Evolutionary conservation across 257 asterid genomes (phyloP).

Genomic region (Craterostigma plantagineum): DNA sequence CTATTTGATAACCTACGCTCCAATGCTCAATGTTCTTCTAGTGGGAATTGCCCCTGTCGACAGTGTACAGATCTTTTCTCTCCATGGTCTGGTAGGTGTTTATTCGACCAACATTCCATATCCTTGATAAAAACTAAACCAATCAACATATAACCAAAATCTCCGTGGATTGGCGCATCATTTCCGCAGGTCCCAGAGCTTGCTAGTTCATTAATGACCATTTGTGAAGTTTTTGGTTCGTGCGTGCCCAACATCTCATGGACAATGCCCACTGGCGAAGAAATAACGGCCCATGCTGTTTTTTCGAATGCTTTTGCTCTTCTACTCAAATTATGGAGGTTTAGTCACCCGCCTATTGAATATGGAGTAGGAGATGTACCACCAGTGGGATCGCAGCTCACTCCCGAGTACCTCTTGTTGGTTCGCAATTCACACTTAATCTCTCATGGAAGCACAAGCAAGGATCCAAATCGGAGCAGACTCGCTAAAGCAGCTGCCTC

Average conservation of each 20-base stretch:
- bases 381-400: slow-evolving; percentile 83
- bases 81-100: slow-evolving; percentile 81
- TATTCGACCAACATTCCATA: no score
- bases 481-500: slow-evolving; percentile 58
- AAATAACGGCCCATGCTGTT: slow-evolving; percentile 66
- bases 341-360: slow-evolving; percentile 84
- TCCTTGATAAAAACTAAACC: neutral
- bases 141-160: neutral
- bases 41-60: slow-evolving; percentile 91
- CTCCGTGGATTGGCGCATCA: neutral
- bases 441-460: slow-evolving; percentile 33
- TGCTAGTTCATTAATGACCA: slow-evolving; percentile 78
- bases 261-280: slow-evolving; percentile 59
- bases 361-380: slow-evolving; percentile 92
- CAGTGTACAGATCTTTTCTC: slow-evolving; percentile 84
- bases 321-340: slow-evolving; percentile 84
- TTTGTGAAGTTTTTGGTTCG: slow-evolving; percentile 86
- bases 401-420: slow-evolving; percentile 75
- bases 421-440: slow-evolving; percentile 70
- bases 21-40: slow-evolving; percentile 75
- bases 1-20: slow-evolving; percentile 75
- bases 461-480: slow-evolving; percentile 69
- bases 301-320: slow-evolving; percentile 95
- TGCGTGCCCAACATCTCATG: slow-evolving; percentile 60
- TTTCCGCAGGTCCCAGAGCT: slow-evolving; percentile 81